phyloP scores from a whole-genome alignment of 148 eudicot genomes.

The Agrostemma githago region DNA sequence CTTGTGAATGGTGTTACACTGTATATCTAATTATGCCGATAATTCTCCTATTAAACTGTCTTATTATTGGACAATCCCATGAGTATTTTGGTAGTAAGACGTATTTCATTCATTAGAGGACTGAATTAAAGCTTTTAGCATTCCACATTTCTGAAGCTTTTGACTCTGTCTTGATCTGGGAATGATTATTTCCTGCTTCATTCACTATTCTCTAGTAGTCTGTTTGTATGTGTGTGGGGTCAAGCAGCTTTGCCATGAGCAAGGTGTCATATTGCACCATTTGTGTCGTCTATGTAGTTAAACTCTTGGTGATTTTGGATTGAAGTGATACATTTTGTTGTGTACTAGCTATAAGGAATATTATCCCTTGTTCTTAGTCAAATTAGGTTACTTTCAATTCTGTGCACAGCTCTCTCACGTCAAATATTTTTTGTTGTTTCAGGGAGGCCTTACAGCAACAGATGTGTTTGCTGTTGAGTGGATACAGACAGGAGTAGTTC shows the following conservation, averaged over 20 bases:
- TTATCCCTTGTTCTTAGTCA: background rate
- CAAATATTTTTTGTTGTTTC: conserved; percentile 28
- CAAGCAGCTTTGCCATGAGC: background rate
- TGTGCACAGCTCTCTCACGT: conserved; percentile 8
- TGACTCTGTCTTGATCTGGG: background rate
- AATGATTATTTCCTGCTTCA: background rate
- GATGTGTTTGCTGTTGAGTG: conserved; percentile 98
- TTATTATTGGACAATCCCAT: background rate
- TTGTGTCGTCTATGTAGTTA: background rate
- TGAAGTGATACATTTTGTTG: background rate
- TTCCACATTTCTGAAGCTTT: background rate
- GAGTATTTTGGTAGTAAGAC: background rate
- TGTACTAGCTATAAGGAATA: background rate
- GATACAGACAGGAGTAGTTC: conserved; percentile 81
- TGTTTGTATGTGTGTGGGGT: background rate
- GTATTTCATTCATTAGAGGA: background rate
- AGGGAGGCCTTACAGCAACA: conserved; percentile 98
- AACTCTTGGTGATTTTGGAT: background rate
- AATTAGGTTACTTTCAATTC: background rate
- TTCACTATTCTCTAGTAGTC: background rate
- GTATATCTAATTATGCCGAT: too few relatives aligned
- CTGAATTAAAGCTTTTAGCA: background rate
- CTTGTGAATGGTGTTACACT: too few relatives aligned
- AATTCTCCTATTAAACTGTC: background rate
- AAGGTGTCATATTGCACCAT: background rate